phyloP scores from a whole-genome alignment of 1,284 basidiomycete species.

The Malassezia dermatis region DNA sequence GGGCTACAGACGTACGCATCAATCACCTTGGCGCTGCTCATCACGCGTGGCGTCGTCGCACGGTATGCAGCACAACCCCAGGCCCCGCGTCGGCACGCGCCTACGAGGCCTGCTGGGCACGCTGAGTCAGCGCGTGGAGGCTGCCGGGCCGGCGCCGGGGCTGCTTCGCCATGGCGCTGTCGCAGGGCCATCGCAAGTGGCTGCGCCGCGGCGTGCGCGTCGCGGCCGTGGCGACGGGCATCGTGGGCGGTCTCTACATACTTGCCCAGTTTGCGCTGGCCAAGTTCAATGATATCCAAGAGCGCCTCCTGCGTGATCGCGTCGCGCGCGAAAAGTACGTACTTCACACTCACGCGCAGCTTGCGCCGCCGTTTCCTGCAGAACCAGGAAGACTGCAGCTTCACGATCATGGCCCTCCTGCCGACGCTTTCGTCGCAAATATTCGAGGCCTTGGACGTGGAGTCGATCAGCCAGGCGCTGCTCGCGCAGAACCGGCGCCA shows the following conservation, averaged over 20 bases:
- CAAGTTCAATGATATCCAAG: slow-evolving; percentile 63
- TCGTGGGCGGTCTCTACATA: slow-evolving; percentile 61
- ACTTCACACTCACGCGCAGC: neutral
- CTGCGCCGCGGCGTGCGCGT: slow-evolving; percentile 22
- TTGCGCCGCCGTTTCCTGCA: slow-evolving; percentile 66
- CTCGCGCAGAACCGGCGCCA: slow-evolving; percentile 29
- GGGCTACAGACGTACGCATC: slow-evolving; percentile 26
- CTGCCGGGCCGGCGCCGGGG: neutral
- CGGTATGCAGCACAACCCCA: neutral
- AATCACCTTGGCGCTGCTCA: slow-evolving; percentile 45
- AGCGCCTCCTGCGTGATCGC: slow-evolving; percentile 58
- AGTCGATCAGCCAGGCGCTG: slow-evolving; percentile 63
- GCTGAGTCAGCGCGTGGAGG: slow-evolving; percentile 4
- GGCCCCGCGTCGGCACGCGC: neutral
- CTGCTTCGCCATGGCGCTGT: slow-evolving; percentile 3
- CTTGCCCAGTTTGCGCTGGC: slow-evolving; percentile 59
- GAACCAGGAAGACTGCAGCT: slow-evolving; percentile 70
- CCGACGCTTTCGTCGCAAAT: slow-evolving; percentile 66
- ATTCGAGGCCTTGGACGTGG: slow-evolving; percentile 68
- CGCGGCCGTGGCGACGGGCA: slow-evolving; percentile 49
- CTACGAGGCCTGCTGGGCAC: neutral
- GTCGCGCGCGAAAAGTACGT: slow-evolving; percentile 64
- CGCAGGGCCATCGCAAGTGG: slow-evolving; percentile 6
- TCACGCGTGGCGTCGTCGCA: slow-evolving; percentile 13
- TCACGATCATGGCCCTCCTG: slow-evolving; percentile 67